Base-by-base conservation (phyloP, 2,329 filamentous ascomycete genomes). In the Sporothrix variecibatus region DNA sequence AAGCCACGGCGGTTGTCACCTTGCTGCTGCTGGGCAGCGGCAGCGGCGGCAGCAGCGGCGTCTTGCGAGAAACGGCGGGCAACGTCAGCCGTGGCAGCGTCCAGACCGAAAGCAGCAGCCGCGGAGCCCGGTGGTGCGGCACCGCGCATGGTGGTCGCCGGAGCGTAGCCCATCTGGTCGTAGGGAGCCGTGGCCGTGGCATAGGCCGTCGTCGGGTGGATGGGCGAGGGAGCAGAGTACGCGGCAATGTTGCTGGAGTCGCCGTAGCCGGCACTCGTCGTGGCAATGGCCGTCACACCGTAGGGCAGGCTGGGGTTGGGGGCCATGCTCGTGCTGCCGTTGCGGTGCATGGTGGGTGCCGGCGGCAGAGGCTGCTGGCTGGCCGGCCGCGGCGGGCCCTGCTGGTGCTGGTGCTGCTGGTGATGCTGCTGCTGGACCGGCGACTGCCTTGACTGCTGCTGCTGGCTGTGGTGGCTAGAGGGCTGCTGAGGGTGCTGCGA, bases 131-230 rank as follows among this genome's bases (percentile, higher is more conserved):
- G 90, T 20, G 87, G 38, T 9, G 62, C 34, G 8, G 60, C 83
- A 77, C 89, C 85, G 83, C 89, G 86, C 78, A 90, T 85, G 4
- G 91, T 87, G n/a, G 91, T 87, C 20, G 90, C 89, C 15, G 90
- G 87, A 58, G 91, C 89, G 81, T 96, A 97, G 75, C 91, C 92
- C 81, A 96, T 86, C 74, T 91, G 86, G 77, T 95, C 93, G 82
- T 95, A 97, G 9, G 91, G 89, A 77, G 88, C 89, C 75, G 89
- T 90, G 75, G 87, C 93, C 73, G 90, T 90, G 3, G 77, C 87
- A 83, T 93, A 93, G 76, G 89, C 86, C 74, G 74, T 31, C 28
- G 67, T 60, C 40, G 87, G 85, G 79, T 86, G 86, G 79, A 92
- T 90, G 31, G 92, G 89, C 28, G 93, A 91, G 62, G 92, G 88